Evolutionary conservation across 768 basidiomycete species (phyloP).

Genomic region (Tulasnella sp.): DNA sequence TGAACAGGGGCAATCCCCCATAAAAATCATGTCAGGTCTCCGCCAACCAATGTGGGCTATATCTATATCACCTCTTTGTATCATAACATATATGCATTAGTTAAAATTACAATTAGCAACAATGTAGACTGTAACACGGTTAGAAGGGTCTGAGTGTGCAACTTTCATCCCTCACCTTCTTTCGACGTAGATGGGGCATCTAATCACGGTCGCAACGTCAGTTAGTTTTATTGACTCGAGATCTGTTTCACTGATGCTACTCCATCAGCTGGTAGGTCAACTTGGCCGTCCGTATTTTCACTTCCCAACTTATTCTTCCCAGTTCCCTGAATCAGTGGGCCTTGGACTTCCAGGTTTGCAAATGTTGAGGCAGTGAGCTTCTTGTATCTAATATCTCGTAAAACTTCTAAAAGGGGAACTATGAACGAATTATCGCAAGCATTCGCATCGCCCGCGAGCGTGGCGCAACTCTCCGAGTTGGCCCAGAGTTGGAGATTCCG

Average conservation of each 20-base stretch:
- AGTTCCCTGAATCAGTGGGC: conserved; percentile 98
- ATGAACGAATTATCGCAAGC: conserved; percentile 79
- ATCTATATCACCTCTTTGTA: too few species aligned
- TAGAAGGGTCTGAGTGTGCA: too few species aligned
- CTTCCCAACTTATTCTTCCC: background rate
- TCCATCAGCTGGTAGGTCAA: conserved; percentile 23
- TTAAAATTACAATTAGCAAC: too few species aligned
- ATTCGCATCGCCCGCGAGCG: conserved; percentile 79
- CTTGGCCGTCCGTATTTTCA: conserved; percentile 19
- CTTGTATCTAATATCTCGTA: background rate
- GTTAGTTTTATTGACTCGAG: conserved; percentile 23
- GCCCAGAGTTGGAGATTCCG: conserved; percentile 96
- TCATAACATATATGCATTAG: too few species aligned
- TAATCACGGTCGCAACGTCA: conserved; percentile 83
- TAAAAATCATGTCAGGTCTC: too few species aligned
- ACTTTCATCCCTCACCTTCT: too few species aligned
- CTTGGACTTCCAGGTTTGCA: conserved; percentile 74
- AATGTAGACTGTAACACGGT: too few species aligned
- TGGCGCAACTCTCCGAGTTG: conserved; percentile 85
- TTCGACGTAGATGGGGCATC: conserved; percentile 52
- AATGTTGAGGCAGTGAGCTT: background rate
- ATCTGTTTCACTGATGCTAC: conserved; percentile 9
- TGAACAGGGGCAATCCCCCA: too few species aligned
- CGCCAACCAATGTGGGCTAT: too few species aligned
- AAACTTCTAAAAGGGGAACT: conserved; percentile 58